phyloP scores from a whole-genome alignment of 2,329 filamentous ascomycete species.

The Nannizziopsis barbatae region DNA sequence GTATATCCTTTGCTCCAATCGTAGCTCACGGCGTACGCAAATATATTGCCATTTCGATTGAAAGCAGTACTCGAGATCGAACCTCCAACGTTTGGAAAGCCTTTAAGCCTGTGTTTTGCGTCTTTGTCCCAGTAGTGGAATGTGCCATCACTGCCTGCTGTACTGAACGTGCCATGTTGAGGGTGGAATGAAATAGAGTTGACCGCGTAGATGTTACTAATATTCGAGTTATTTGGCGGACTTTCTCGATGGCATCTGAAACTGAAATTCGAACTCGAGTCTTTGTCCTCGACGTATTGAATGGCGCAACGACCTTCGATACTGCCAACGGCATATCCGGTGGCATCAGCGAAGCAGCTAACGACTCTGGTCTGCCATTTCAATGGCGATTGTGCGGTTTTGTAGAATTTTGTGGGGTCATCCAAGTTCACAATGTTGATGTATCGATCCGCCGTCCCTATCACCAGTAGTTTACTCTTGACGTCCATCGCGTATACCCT shows the following conservation, averaged over 20 bases:
- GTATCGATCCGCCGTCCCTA: slow-evolving; percentile 88
- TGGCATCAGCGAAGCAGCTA: slow-evolving; percentile 84
- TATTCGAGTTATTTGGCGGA: slow-evolving; percentile 51
- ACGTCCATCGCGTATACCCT: slow-evolving; percentile 80
- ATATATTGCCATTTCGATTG: slow-evolving; percentile 71
- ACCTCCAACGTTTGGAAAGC: slow-evolving; percentile 72
- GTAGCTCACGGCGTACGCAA: slow-evolving; percentile 84
- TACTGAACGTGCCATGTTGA: slow-evolving; percentile 94
- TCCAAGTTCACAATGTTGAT: slow-evolving; percentile 91
- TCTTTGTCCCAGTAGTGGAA: slow-evolving; percentile 75
- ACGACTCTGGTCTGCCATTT: slow-evolving; percentile 98
- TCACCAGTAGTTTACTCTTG: slow-evolving; percentile 73
- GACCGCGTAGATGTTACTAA: slow-evolving; percentile 83
- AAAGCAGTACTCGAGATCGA: slow-evolving; percentile 89
- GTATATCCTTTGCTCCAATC: slow-evolving; percentile 98
- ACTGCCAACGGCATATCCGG: slow-evolving; percentile 86
- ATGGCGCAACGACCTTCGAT: slow-evolving; percentile 97
- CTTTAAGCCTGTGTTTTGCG: slow-evolving; percentile 78
- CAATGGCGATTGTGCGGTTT: slow-evolving; percentile 86
- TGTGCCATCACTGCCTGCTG: slow-evolving; percentile 85
- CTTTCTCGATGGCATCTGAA: slow-evolving; percentile 97
- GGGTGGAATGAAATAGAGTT: slow-evolving; percentile 98
- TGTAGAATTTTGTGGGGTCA: slow-evolving; percentile 84
- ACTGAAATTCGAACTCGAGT: slow-evolving; percentile 83
- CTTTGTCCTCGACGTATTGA: slow-evolving; percentile 96